A percentile compares a stretch with the other conserved stretches of the same genome.
Evolutionary conservation across 2,329 filamentous ascomycete genomes (phyloP).

Genomic region (Ceratocystis albifundus): DNA sequence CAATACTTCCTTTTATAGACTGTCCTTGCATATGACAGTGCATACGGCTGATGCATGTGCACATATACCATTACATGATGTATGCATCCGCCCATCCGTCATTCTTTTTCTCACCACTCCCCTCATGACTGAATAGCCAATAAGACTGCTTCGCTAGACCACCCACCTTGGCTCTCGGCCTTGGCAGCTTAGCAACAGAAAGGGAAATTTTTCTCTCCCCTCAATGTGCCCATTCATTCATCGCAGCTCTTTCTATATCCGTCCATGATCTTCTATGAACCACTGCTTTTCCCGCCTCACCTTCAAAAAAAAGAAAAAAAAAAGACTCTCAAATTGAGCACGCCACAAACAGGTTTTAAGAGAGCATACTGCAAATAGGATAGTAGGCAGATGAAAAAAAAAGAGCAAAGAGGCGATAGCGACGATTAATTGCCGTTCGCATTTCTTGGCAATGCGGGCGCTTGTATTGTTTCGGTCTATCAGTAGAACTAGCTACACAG

Average conservation of each 20-base stretch:
- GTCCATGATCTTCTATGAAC: neutral
- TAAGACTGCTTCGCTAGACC: neutral
- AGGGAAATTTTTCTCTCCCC: neutral
- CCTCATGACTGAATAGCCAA: neutral
- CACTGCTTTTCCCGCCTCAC: neutral
- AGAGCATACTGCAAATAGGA: neutral
- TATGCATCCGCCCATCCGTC: neutral
- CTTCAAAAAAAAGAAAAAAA: too few species aligned
- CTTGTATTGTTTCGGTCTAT: neutral
- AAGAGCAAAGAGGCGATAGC: neutral
- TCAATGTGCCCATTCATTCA: neutral
- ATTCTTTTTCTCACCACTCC: neutral
- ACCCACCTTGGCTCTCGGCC: slow-evolving; percentile 4
- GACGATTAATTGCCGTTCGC: neutral
- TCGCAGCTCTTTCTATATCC: neutral
- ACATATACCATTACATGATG: neutral
- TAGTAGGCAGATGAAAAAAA: neutral
- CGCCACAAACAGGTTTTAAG: neutral
- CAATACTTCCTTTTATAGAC: neutral
- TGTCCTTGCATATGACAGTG: neutral
- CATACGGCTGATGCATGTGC: neutral
- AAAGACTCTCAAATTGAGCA: neutral
- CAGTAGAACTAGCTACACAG: neutral
- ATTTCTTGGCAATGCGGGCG: neutral
- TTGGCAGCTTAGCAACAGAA: slow-evolving; percentile 11